Evolutionary conservation across 257 asterid genomes (phyloP).

Genomic region (Galeopsis tetrahit): DNA sequence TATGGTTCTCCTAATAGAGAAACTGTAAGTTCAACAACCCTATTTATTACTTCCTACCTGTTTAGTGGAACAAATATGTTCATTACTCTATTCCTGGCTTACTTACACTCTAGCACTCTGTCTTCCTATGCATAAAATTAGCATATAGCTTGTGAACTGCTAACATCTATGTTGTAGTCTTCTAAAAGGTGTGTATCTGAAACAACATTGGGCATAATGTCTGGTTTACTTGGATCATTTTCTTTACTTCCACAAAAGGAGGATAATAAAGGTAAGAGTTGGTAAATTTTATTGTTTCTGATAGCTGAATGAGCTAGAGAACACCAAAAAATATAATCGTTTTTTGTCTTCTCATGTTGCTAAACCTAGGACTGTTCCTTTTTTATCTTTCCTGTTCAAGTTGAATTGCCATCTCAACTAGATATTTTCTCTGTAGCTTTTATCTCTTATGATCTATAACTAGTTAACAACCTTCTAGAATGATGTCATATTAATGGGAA

Average conservation of each 20-base stretch:
- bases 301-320: conserved; percentile 11
- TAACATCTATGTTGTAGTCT: conserved; percentile 48
- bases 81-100: background rate
- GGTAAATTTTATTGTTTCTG: conserved; percentile 23
- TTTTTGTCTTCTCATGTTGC: conserved; percentile 1
- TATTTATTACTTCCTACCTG: background rate
- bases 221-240: conserved; percentile 71
- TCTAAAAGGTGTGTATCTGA: conserved; percentile 81
- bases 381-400: background rate
- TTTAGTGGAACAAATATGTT: conserved; percentile 1
- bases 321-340: background rate
- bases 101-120: conserved; percentile 12
- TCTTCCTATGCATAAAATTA: background rate
- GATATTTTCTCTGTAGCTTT: background rate
- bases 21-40: conserved; percentile 51
- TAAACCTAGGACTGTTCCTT: background rate
- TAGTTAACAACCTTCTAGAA: background rate
- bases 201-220: conserved; percentile 66
- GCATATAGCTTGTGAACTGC: conserved; percentile 12
- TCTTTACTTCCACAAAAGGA: conserved; percentile 60
- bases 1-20: conserved; percentile 58
- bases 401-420: conserved; percentile 14
- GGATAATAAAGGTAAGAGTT: conserved; percentile 58
- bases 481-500: background rate
- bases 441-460: conserved; percentile 10